A percentile compares a stretch with the other conserved stretches of the same genome.
phyloP scores from a whole-genome alignment of 1,284 basidiomycete species.

The Afroboletus lepidellus region DNA sequence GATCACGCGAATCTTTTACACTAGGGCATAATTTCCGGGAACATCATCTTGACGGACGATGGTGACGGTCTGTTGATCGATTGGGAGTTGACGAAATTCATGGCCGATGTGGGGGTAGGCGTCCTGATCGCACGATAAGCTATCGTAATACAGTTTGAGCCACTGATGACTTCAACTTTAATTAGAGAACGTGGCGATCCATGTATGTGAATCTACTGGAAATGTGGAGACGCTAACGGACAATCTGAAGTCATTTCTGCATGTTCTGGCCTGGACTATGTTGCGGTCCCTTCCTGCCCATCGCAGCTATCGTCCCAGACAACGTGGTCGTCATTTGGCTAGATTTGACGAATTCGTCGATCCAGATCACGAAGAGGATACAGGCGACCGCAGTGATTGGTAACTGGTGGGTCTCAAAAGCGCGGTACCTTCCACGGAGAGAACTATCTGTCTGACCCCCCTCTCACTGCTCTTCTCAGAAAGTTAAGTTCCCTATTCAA shows the following conservation, averaged over 20 bases:
- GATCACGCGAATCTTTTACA: background rate
- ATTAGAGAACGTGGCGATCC: background rate
- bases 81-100: constrained; percentile 1
- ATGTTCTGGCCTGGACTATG: background rate
- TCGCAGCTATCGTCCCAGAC: too few species aligned
- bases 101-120: background rate
- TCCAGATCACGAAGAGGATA: too few species aligned
- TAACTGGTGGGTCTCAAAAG: too few species aligned
- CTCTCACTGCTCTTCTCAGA: too few species aligned
- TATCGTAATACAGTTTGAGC: too few species aligned
- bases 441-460: too few species aligned
- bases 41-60: too few species aligned
- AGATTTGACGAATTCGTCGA: too few species aligned
- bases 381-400: too few species aligned
- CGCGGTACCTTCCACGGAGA: too few species aligned
- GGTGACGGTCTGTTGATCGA: constrained; percentile 5
- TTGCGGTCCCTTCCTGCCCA: background rate
- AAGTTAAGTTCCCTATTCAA: too few species aligned
- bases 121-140: background rate
- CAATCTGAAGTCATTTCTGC: background rate
- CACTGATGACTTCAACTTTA: background rate
- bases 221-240: background rate
- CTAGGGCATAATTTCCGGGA: background rate
- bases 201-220: background rate
- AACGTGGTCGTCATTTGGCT: too few species aligned